phyloP scores from a whole-genome alignment of 495 filamentous ascomycete species.

The Parachaetomium inaequale region DNA sequence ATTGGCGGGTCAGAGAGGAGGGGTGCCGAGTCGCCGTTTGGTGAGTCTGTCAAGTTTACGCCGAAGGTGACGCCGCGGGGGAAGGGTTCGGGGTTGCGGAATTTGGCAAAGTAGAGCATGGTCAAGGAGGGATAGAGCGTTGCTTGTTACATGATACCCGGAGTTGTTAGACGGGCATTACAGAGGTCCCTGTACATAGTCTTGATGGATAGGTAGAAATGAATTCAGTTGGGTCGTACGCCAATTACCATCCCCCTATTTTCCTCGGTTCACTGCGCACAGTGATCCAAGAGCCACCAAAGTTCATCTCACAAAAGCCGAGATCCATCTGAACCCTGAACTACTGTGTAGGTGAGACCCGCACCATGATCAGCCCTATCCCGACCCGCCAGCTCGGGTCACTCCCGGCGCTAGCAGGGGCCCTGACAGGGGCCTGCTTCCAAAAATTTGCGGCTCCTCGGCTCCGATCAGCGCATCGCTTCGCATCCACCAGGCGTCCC shows the following conservation, averaged over 20 bases:
- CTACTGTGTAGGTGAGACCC: not conserved
- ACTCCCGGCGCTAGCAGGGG: constrained; percentile 24
- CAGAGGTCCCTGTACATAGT: too few relatives aligned
- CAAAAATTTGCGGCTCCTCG: constrained; percentile 21
- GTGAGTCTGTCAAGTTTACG: constrained; percentile 31
- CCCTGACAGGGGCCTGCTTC: constrained; percentile 4
- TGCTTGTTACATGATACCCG: constrained; percentile 21
- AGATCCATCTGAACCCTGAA: not conserved
- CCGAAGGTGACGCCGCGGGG: constrained; percentile 31
- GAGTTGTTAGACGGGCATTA: not conserved
- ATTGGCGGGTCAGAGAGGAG: constrained; percentile 55
- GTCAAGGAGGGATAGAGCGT: not conserved
- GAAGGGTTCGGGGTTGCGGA: constrained; percentile 26
- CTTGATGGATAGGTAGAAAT: not conserved
- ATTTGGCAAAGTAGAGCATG: constrained; percentile 18
- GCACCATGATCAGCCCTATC: not conserved
- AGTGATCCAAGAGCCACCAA: too few relatives aligned
- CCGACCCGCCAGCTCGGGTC: constrained; percentile 15
- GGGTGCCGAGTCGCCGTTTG: constrained; percentile 49
- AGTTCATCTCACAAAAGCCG: not conserved
- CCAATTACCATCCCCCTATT: not conserved
- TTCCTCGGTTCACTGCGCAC: too few relatives aligned
- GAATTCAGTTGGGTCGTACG: not conserved
- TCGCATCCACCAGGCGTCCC: not conserved
- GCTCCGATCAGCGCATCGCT: not conserved